Percentiles rank a stretch among this genome's conserved stretches.
Evolutionary conservation across 129 eudicot genomes (phyloP).

Genomic region (Logfia minima): DNA sequence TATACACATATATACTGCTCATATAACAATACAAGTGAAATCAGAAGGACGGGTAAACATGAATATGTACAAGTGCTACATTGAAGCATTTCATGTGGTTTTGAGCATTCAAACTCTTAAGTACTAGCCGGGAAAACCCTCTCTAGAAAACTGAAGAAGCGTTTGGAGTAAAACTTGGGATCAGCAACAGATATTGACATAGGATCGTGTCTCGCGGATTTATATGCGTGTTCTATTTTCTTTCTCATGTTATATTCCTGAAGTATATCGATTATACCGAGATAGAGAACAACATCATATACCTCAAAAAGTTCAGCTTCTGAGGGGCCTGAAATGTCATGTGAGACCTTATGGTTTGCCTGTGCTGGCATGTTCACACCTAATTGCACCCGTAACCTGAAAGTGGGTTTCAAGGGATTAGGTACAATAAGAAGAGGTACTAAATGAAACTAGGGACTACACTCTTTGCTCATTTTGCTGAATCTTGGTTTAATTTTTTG

Average conservation of each 20-base stretch:
- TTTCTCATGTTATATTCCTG: slow-evolving; percentile 71
- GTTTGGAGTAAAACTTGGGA: slow-evolving; percentile 54
- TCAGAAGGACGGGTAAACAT: not conserved
- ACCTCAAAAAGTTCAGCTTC: slow-evolving; percentile 75
- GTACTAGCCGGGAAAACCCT: not conserved
- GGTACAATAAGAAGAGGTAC: not conserved
- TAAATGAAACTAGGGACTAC: not conserved
- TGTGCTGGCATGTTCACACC: slow-evolving; percentile 93
- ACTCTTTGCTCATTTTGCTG: not conserved
- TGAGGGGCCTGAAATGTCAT: slow-evolving; percentile 36
- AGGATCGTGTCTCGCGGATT: slow-evolving; percentile 56
- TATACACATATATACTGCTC: not conserved
- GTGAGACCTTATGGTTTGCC: slow-evolving; percentile 60
- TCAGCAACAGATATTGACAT: slow-evolving; percentile 26
- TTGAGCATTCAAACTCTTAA: not conserved
- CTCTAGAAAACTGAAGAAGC: not conserved
- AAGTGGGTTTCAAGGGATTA: not conserved
- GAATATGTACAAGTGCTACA: not conserved
- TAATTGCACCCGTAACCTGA: slow-evolving; percentile 71
- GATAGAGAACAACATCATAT: slow-evolving; percentile 70
- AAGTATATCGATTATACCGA: slow-evolving; percentile 70
- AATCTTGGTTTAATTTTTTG: not conserved
- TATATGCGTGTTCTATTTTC: slow-evolving; percentile 62
- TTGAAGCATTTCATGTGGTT: not conserved
- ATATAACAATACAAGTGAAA: slow-evolving; percentile 5